Evolutionary conservation across 2,329 filamentous ascomycete species (phyloP), one percentile per base, ranked within the genome.

Genomic region (Beauveria pseudobassiana): DNA sequence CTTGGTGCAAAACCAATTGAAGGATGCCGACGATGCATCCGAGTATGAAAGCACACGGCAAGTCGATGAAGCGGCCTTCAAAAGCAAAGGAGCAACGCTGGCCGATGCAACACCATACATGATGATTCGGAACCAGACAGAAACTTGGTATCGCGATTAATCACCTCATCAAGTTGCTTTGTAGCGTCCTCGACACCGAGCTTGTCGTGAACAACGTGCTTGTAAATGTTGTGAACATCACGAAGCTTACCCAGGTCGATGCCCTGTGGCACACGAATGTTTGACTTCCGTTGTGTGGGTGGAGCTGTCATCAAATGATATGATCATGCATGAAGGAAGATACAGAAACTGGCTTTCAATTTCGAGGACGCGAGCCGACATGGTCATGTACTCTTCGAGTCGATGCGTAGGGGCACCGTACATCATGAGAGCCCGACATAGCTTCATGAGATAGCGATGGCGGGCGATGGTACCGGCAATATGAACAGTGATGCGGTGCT

Each of bases 391-490:
- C 71, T 96, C 89, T 73, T 97, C 93, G 22, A 97, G 78, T 12
- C 93, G 87, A 76, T 97, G 93, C 0, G 92, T 96, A 1, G 93
- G 93, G 1, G 93, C 93, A 14, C 93, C 93, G 65, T 91, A 96
- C 70, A 86, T 81, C 92, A 97, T 97, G 62, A 97, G 77, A 1
- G 90, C 90, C 46, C 87, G 85, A 71, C 93, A 96, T 45, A 97
- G 82, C 72, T 90, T 91, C 60, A 93, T 82, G 14, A 97, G 81
- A 71, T 96, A 97, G 60, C 85, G 84, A 67, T 96, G 92, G 3
- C 92, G 84, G 42, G 87, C 86, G 22, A 96, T 82, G 18, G 89
- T 93, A 64, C 84, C 79, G 5, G 84, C 84, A 63, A 87, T 87
- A 66, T 85, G 82, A 10, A 82, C 75, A 0, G 81, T 85, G 66